phyloP scores from a whole-genome alignment of 1,284 basidiomycete genomes.

The Trametes sp. region DNA sequence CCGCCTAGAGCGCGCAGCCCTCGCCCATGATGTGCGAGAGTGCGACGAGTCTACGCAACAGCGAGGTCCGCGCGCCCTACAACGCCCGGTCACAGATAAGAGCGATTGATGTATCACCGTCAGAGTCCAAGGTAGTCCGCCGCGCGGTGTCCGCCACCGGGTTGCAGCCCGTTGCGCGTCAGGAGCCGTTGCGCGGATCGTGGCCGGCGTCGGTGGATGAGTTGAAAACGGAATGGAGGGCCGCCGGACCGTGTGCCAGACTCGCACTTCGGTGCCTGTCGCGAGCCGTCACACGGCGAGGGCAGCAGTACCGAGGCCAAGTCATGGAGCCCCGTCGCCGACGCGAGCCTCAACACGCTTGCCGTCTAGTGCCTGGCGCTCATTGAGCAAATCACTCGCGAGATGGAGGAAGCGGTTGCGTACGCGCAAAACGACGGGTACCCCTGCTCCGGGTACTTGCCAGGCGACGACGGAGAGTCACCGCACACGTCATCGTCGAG shows the following conservation, averaged over 20 bases:
- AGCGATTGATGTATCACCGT: constrained; percentile 23
- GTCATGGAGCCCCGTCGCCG: constrained; percentile 30
- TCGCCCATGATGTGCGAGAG: constrained; percentile 19
- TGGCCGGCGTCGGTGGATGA: constrained; percentile 37
- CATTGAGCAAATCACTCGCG: constrained; percentile 56
- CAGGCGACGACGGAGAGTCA: constrained; percentile 31
- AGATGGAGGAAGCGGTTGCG: constrained; percentile 56
- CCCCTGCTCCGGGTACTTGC: constrained; percentile 22
- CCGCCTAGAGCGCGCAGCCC: constrained; percentile 16
- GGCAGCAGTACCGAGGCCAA: constrained; percentile 1
- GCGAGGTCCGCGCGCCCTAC: constrained; percentile 32
- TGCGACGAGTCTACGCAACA: constrained; percentile 21
- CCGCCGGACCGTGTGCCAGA: constrained; percentile 29
- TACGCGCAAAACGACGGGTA: constrained; percentile 42
- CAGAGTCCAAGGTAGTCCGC: constrained; percentile 26
- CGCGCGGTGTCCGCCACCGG: constrained; percentile 26
- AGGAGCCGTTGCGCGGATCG: constrained; percentile 15
- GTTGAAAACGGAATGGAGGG: constrained; percentile 18
- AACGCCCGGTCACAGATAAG: constrained; percentile 32
- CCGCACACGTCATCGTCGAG: constrained; percentile 67
- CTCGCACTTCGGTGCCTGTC: constrained; percentile 28
- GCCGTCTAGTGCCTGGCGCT: constrained; percentile 57
- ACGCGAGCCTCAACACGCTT: constrained; percentile 51
- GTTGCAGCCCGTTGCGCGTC: constrained; percentile 16
- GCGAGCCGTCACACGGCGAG: constrained; percentile 15